Base-by-base conservation (phyloP, 129 eudicot genomes). In the Artemisia argyi region DNA sequence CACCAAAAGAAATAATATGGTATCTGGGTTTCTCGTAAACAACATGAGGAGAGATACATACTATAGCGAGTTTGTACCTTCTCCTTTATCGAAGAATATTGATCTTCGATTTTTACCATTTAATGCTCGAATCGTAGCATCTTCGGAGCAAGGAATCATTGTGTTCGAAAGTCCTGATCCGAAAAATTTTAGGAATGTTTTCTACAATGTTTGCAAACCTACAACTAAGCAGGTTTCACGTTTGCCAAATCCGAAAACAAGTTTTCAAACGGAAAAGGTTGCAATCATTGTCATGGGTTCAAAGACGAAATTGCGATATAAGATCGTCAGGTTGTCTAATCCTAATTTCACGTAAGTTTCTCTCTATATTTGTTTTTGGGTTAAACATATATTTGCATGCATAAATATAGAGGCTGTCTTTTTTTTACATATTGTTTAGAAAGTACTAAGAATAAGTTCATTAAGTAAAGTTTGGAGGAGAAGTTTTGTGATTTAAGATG, bases 141-240 rank as follows among this genome's bases (percentile, higher is more conserved):
- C 68, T 19, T 76, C 74, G 1, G 53, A 67, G 35, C 74, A 76
- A 66, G 74, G 80, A 16, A 16, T 67, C n/a, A 16, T 76, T 2
- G 51, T 76, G 46, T 50, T 32, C 3, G 16, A 52, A 62, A 35
- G 35, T 14, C 39, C n/a, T 5, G 32, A 66, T 24, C 17, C 2
- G 4, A 17, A 0, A 2, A 19, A 7, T 4, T 13, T 0, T 3
- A n/a, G 13, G 13, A n/a, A 48, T 24, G 63, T 5, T 6, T 18
- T 20, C 15, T 76, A 58, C 51, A 26, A 59, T 68, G 32, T 75
- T 20, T 75, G 79, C 26, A 75, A 75, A 28, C 80, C 80, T 1
- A 5, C 75, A 12, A 68, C 80, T 18, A 59, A 28, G 20, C 80
- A 76, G 47, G 53, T 49, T 32, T 18, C 24, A 3, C 16, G 3